Evolutionary conservation across 1,284 basidiomycete genomes (phyloP).

Genomic region (Peniophora sp.): DNA sequence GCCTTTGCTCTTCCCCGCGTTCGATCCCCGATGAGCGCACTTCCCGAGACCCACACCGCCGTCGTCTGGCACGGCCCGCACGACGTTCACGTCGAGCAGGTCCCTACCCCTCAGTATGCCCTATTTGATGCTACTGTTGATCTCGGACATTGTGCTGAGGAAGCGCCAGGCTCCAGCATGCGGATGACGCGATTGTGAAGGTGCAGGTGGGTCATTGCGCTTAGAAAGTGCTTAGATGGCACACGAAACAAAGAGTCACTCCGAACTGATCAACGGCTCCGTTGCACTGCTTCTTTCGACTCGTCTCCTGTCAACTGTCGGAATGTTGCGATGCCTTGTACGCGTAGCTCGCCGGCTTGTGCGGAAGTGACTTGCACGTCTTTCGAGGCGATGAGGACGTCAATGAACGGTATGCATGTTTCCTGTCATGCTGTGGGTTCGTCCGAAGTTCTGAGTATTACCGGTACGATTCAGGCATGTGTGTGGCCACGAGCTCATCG

Average conservation of each 20-base stretch:
- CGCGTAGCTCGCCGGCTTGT: constrained; percentile 59
- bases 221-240: constrained; percentile 7
- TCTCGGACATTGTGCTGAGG: constrained; percentile 1
- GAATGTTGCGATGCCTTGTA: background rate
- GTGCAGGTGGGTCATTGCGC: constrained; percentile 39
- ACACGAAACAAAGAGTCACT: background rate
- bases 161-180: constrained; percentile 52
- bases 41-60: constrained; percentile 29
- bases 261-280: background rate
- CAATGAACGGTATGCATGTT: constrained; percentile 22
- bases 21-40: constrained; percentile 1
- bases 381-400: constrained; percentile 55
- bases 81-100: constrained; percentile 55
- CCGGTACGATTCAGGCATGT: constrained; percentile 34
- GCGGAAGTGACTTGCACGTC: constrained; percentile 79
- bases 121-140: background rate
- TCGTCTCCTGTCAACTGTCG: background rate
- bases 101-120: constrained; percentile 50
- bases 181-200: constrained; percentile 72
- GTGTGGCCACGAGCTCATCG: constrained; percentile 81
- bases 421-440: constrained; percentile 1
- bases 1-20: too few species aligned
- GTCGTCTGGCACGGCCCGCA: constrained; percentile 63
- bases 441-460: constrained; percentile 1
- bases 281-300: background rate